Evolutionary conservation across 1,284 basidiomycete species (phyloP), one percentile per base, ranked within the genome.

Genomic region (Ceratobasidium sp.): DNA sequence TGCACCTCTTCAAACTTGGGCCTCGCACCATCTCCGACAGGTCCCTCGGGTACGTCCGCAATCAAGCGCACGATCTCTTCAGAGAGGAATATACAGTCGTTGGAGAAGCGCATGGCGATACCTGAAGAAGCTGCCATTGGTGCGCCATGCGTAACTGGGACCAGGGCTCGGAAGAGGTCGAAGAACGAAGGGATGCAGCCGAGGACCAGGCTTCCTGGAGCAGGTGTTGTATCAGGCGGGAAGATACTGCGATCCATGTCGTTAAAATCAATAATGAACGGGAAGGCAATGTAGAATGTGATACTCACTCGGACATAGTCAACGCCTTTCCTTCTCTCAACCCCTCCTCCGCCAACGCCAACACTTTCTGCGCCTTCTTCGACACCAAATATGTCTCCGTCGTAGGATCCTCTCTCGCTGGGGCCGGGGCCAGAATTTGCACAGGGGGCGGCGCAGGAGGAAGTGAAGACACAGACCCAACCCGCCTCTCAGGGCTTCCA

Each of bases 131-230:
- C 82, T 16, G 82, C 78, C 46, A 94, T 81, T 30, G 85, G 83
- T 26, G 83, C 78, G 0, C 84, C 82, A 76, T 90, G 91, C 50
- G 86, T 85, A 7, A 91, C 86, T n/a, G 93, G 94, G 80, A 93
- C 91, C 38, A 96, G 82, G 0, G 92, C 93, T 49, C 91, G 88
- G 81, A 91, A 94, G 6, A 98, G 83, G 74, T 96, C 94, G 57
- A 97, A 84, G 2, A 91, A 84, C 38, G 91, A 87, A 0, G 88
- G 83, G 41, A 90, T 86, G 76, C 90, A 87, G 46, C 86, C 80
- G 21, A 94, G 82, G 43, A 89, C 80, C 0, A 75, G 70, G n/a
- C 75, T 47, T n/a, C 74, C 74, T 18, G 77, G 72, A 0, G 52
- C 8, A 28, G 77, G 73, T 0, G 78, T 41, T 47, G 59, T 61